Evolutionary conservation across 2,329 filamentous ascomycete genomes (phyloP), one percentile per base, ranked within the genome.

Genomic region (Colletotrichum falcatum): DNA sequence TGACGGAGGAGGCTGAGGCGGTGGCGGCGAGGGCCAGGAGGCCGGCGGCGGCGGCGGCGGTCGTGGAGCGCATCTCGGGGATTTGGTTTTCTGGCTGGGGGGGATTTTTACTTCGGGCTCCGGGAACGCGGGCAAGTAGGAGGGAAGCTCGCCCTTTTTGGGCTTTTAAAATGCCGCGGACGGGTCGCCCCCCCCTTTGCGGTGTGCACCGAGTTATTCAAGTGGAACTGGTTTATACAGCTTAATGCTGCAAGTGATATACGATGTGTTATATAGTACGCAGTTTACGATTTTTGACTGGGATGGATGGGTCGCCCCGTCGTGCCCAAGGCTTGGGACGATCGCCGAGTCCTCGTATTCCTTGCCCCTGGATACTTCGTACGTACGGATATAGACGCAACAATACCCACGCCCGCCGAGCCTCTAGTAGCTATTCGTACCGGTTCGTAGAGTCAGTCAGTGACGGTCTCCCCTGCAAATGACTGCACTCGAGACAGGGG

Each of bases 11-110:
- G 35, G 67, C 67, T 20, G 20, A 48, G 49, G 64, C 58, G 33
- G 64, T 48, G 6, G 58, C 51, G 23, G 67, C 58, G 30, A 70
- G 30, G 30, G 67, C 64, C 64, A 67, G 4, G 7, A 70, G 46
- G 53, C 49, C 58, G 56, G 58, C 44, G 28, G 60, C 11, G 44
- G 64, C 14, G 5, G 46, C 7, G 30, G 30, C 30, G 30, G n/a
- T 69, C 16, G 58, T 54, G 58, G 63, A 11, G 53, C 66, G 64
- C 67, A 70, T 70, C 7, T 35, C 14, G n/a, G 20, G 42, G 12
- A 33, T 4, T 30, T 20, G 44, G 20, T 1, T 3, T 18, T 16
- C n/a, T 12, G 44, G 8, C 9, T 11, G 30, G 35, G 35, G 30
- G 7, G 14, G 12, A 20, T 2, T 9, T 6, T n/a, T 6, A 12